Evolutionary conservation across 2,329 filamentous ascomycete genomes (phyloP), one percentile per base, ranked within the genome.

Genomic region (Thermothelomyces thermophilus): DNA sequence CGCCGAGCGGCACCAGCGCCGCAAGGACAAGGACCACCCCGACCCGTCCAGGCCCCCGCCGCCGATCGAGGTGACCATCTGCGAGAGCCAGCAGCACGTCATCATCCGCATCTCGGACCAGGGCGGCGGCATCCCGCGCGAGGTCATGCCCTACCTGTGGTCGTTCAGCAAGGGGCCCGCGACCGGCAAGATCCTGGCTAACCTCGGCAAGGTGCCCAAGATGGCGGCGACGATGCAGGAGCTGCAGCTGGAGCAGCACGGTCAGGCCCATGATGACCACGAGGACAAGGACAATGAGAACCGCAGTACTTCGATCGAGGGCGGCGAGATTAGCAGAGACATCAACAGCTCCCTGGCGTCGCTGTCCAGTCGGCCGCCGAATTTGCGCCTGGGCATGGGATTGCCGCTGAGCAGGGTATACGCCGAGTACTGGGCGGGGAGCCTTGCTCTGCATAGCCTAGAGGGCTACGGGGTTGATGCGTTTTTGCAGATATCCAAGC

Each of bases 361-460:
- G 2, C 73, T 98, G 36, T 88, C 88, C 1, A 86, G 83, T 51
- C 78, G 93, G 31, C 88, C 90, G 16, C 91, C 93, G 0, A 86
- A 95, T 63, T 72, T 97, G 54, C 80, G 89, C 10, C 75, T 98
- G 1, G 93, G 93, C 3, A 95, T 98, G 77, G 93, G 93, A 1
- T 69, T 98, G 45, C 93, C 93, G 0, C 83, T 98, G 70, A 95
- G 90, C 62, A 81, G 89, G 54, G 87, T 97, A 2, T 98, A 97
- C 67, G 90, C 91, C 24, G 91, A 97, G 68, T 97, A 97, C 68
- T 98, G 93, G 93, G 93, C 93, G 2, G 93, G 93, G 20, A 93
- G 81, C 60, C 72, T 98, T 8, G 87, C 95, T 62, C 68, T 97
- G 51, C 91, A 97, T 65, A 96, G 87, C 62, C 72, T 98, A 7